phyloP scores from a whole-genome alignment of 306 rosid genomes.

The Senna siamea region DNA sequence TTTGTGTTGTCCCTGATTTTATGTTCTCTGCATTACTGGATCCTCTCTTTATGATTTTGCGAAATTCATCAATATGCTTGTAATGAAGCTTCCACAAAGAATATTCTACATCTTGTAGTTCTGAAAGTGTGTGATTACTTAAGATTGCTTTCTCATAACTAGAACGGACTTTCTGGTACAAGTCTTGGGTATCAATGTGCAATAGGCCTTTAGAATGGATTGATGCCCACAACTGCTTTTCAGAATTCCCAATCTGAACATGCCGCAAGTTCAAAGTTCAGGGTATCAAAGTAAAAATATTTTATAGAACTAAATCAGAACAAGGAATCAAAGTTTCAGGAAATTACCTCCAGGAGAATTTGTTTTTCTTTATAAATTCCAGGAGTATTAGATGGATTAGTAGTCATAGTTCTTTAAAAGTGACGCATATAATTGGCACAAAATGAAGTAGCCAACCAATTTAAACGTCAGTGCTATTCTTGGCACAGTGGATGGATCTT shows the following conservation, averaged over 20 bases:
- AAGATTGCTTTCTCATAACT: slow-evolving; percentile 69
- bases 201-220: slow-evolving; percentile 75
- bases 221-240: slow-evolving; percentile 72
- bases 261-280: slow-evolving; percentile 36
- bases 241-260: slow-evolving; percentile 66
- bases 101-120: slow-evolving; percentile 91
- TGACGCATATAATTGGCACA: slow-evolving; percentile 37
- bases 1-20: slow-evolving; percentile 41
- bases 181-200: slow-evolving; percentile 65
- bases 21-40: slow-evolving; percentile 49
- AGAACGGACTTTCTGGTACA: slow-evolving; percentile 65
- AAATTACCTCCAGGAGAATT: slow-evolving; percentile 59
- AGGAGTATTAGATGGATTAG: slow-evolving; percentile 35
- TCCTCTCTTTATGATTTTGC: slow-evolving; percentile 71
- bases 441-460: slow-evolving; percentile 28
- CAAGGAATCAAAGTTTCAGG: slow-evolving; percentile 37
- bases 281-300: background rate
- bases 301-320: slow-evolving; percentile 1
- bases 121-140: slow-evolving; percentile 48
- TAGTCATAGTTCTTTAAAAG: slow-evolving; percentile 52
- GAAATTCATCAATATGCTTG: slow-evolving; percentile 93
- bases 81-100: slow-evolving; percentile 96
- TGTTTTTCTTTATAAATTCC: slow-evolving; percentile 53
- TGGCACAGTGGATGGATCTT: slow-evolving; percentile 7
- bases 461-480: slow-evolving; percentile 29